phyloP scores from a whole-genome alignment of 495 filamentous ascomycete genomes.

The Xylona heveae region DNA sequence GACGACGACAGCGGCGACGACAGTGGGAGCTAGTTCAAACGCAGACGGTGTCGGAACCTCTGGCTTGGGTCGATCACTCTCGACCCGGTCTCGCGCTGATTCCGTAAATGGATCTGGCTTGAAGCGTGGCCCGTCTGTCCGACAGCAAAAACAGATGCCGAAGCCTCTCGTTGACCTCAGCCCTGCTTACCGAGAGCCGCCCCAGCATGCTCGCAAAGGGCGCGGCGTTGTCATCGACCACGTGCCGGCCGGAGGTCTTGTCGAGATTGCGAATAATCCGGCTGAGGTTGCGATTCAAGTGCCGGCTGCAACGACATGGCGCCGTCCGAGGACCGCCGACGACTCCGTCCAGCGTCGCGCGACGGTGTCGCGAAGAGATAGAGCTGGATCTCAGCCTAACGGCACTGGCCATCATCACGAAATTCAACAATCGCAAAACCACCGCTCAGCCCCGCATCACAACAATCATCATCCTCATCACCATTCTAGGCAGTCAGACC shows the following conservation, averaged over 20 bases:
- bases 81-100: slow-evolving; percentile 15
- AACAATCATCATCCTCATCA: too few species aligned
- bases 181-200: slow-evolving; percentile 50
- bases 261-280: slow-evolving; percentile 41
- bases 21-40: too few species aligned
- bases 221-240: slow-evolving; percentile 41
- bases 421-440: not conserved
- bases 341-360: slow-evolving; percentile 5
- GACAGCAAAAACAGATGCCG: slow-evolving; percentile 18
- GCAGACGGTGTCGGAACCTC: too few species aligned
- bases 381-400: slow-evolving; percentile 3
- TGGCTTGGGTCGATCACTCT: slow-evolving; percentile 1
- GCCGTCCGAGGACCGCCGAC: slow-evolving; percentile 14
- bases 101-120: slow-evolving; percentile 9
- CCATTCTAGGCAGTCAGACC: too few species aligned
- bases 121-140: slow-evolving; percentile 13
- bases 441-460: slow-evolving; percentile 1
- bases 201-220: slow-evolving; percentile 47
- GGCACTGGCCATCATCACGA: slow-evolving; percentile 1
- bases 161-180: slow-evolving; percentile 60
- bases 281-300: slow-evolving; percentile 32
- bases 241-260: slow-evolving; percentile 26
- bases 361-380: too few species aligned
- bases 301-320: slow-evolving; percentile 24
- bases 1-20: not conserved